phyloP scores from a whole-genome alignment of 805 yeast genomes.

The Kazachstania viticola region DNA sequence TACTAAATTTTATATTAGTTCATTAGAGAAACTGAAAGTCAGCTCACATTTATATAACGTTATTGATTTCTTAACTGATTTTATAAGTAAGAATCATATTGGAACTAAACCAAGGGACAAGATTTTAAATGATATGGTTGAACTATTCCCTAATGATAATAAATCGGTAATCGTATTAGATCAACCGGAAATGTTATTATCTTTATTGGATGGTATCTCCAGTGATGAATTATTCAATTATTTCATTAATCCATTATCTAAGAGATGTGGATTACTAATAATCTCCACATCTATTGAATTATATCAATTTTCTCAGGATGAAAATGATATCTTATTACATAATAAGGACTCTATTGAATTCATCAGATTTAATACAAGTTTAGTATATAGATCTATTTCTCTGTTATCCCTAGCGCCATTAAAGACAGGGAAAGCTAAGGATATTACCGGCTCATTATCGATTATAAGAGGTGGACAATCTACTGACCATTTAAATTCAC shows the following conservation, averaged over 20 bases:
- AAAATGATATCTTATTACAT: conserved; percentile 1
- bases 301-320: conserved; percentile 5
- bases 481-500: conserved; percentile 9
- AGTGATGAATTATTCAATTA: conserved; percentile 18
- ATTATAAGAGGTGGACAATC: conserved; percentile 42
- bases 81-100: conserved; percentile 26
- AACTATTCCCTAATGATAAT: conserved; percentile 36
- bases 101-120: conserved; percentile 67
- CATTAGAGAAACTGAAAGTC: conserved; percentile 17
- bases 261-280: conserved; percentile 18
- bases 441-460: conserved; percentile 62
- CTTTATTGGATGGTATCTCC: conserved; percentile 16
- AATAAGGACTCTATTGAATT: conserved; percentile 18
- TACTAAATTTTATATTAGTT: conserved; percentile 8
- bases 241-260: conserved; percentile 18
- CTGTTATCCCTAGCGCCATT: conserved; percentile 50
- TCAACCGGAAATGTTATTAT: conserved; percentile 24
- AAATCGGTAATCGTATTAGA: conserved; percentile 17
- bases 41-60: conserved; percentile 18
- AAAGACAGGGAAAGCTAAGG: conserved; percentile 72
- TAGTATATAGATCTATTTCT: conserved; percentile 17
- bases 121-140: conserved; percentile 57
- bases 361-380: conserved; percentile 13
- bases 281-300: conserved; percentile 13
- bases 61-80: conserved; percentile 37